Percentiles rank a stretch among this genome's conserved stretches.
Evolutionary conservation across 2,329 filamentous ascomycete genomes (phyloP).

Genomic region (Zasmidium cellare): DNA sequence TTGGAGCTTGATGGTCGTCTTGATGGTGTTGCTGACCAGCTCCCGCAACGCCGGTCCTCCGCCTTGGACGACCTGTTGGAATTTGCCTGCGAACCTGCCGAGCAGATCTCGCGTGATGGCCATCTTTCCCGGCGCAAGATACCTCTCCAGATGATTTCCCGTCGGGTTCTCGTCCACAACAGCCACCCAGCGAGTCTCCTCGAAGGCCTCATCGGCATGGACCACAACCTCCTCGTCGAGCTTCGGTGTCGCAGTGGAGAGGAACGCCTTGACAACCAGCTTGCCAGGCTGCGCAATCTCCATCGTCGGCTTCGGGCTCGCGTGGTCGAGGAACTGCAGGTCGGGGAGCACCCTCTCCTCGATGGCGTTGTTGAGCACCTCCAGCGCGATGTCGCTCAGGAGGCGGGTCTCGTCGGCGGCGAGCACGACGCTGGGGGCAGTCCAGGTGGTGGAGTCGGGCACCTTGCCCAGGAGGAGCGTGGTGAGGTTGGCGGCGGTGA

Average conservation of each 20-base stretch:
- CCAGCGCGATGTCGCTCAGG: not conserved
- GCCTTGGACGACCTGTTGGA: no score
- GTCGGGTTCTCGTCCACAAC: no score
- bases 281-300: not conserved
- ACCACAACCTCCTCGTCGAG: no score
- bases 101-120: no score
- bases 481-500: not conserved
- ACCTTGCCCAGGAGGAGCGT: not conserved
- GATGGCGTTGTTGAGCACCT: not conserved
- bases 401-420: not conserved
- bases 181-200: no score
- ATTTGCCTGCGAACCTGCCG: no score
- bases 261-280: not conserved
- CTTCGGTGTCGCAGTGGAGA: not conserved
- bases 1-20: no score
- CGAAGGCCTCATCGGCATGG: no score
- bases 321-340: conserved; percentile 1
- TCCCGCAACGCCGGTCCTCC: no score
- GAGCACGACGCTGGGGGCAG: not conserved
- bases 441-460: not conserved
- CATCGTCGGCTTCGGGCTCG: not conserved
- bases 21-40: no score
- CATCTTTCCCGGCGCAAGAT: no score
- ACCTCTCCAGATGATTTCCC: no score
- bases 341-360: not conserved